Evolutionary conservation across 1,139 yeast species (phyloP).

Genomic region (Suhomyces panamericanus): DNA sequence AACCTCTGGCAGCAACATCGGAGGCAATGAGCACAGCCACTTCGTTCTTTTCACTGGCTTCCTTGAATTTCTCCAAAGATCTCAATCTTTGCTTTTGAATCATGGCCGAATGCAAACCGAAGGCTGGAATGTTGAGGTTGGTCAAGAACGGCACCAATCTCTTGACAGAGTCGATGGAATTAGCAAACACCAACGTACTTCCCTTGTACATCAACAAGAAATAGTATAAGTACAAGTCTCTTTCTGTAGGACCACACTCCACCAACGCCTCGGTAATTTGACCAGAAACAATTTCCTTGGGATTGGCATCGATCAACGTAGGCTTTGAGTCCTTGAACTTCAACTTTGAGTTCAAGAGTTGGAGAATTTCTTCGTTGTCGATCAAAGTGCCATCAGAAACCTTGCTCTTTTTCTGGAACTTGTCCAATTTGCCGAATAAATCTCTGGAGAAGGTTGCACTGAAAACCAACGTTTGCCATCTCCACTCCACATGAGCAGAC

Average conservation of each 20-base stretch:
- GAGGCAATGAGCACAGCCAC: conserved; percentile 85
- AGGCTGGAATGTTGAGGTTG: conserved; percentile 68
- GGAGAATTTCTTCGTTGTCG: conserved; percentile 55
- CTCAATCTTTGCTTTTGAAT: conserved; percentile 89
- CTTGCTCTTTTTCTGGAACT: conserved; percentile 29
- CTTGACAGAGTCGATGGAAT: conserved; percentile 91
- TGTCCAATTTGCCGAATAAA: conserved; percentile 70
- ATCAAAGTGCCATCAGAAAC: conserved; percentile 39
- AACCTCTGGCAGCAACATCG: conserved; percentile 98
- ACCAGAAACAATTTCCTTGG: conserved; percentile 75
- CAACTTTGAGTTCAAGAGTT: conserved; percentile 56
- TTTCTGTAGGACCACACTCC: conserved; percentile 87
- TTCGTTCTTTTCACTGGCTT: conserved; percentile 49
- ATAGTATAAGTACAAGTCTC: conserved; percentile 88
- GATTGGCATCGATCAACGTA: conserved; percentile 77
- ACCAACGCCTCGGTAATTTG: conserved; percentile 82
- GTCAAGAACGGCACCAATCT: conserved; percentile 75
- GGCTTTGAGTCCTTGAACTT: conserved; percentile 62
- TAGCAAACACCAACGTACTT: conserved; percentile 86
- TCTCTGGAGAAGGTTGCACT: conserved; percentile 92
- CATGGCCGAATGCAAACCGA: conserved; percentile 92
- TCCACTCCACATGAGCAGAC: conserved; percentile 29
- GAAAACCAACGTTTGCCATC: conserved; percentile 89
- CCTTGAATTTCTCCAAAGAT: conserved; percentile 72
- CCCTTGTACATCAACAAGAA: conserved; percentile 87